These are phyloP conservation scores for Curvularia sp. DNA, from an alignment of 2,329 filamentous ascomycete genomes.

Conservation along the genomic window DNA sequence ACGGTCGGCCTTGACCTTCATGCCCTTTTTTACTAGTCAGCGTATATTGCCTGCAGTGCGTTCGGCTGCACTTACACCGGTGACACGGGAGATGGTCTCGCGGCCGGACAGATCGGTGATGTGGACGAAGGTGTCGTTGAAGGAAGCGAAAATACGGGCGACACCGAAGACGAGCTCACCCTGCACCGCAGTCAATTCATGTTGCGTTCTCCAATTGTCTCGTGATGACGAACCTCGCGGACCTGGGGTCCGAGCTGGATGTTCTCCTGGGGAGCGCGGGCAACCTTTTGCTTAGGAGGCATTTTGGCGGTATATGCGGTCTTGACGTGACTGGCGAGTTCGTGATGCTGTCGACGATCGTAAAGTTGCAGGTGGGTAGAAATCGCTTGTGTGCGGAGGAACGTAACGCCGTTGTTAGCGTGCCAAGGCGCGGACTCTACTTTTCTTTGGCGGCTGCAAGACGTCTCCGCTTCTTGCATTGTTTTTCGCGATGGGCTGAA, in stretches of 20 bases:
- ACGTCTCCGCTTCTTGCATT: constrained; percentile 19
- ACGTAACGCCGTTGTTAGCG: constrained; percentile 27
- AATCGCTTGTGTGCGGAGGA: constrained; percentile 25
- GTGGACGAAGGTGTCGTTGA: constrained; percentile 76
- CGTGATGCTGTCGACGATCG: constrained; percentile 32
- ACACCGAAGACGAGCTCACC: constrained; percentile 98
- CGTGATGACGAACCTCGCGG: constrained; percentile 71
- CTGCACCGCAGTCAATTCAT: constrained; percentile 50
- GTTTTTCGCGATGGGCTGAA: constrained; percentile 41
- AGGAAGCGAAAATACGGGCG: constrained; percentile 94
- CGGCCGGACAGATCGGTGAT: constrained; percentile 98
- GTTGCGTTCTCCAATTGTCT: constrained; percentile 10
- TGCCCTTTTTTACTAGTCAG: constrained; percentile 51
- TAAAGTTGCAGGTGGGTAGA: constrained; percentile 26
- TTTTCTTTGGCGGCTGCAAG: constrained; percentile 30
- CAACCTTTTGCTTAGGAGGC: constrained; percentile 87
- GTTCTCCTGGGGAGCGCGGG: constrained; percentile 87
- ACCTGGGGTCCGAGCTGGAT: constrained; percentile 91
- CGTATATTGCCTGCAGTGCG: constrained; percentile 4
- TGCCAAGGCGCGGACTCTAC: constrained; percentile 19
- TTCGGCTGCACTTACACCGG: constrained; percentile 69
- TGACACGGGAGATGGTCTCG: constrained; percentile 99
- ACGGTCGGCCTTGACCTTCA: constrained; percentile 98
- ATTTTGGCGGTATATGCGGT: constrained; percentile 60
- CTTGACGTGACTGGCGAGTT: constrained; percentile 39